These are phyloP conservation scores for Pleurotus salmoneostramineus DNA, from an alignment of 768 basidiomycete genomes.

Conservation along the genomic window DNA sequence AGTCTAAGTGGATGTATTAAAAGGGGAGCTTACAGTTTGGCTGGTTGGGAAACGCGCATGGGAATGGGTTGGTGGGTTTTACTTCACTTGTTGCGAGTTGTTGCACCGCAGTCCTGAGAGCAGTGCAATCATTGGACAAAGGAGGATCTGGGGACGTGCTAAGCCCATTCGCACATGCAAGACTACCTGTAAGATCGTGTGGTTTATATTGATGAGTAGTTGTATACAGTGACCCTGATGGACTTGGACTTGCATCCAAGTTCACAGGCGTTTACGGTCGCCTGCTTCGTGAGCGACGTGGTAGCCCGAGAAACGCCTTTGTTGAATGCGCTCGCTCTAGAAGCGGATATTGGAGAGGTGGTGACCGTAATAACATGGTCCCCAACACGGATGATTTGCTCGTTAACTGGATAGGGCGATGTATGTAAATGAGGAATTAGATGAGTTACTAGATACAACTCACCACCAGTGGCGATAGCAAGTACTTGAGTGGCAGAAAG, in stretches of 20 bases:
- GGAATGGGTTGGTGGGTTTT: not conserved
- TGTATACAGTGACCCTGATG: no score
- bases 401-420: not conserved
- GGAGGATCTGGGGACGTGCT: constrained; percentile 5
- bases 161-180: constrained; percentile 7
- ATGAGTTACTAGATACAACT: no score
- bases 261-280: no score
- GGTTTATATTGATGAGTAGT: no score
- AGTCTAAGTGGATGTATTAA: no score
- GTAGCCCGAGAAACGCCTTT: not conserved
- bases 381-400: not conserved
- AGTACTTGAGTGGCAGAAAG: no score
- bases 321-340: not conserved
- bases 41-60: constrained; percentile 6
- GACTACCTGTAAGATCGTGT: no score
- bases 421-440: not conserved
- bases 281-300: no score
- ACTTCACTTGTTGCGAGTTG: constrained; percentile 8
- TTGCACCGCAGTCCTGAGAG: not conserved
- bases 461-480: no score
- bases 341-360: not conserved
- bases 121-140: constrained; percentile 1
- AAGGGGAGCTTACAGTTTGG: no score
- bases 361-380: not conserved
- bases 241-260: no score